Percentiles rank a stretch among this genome's conserved stretches.
Conservation (phyloP, 495 filamentous ascomycete genomes). For the Penicillium tannophilum region DNA sequence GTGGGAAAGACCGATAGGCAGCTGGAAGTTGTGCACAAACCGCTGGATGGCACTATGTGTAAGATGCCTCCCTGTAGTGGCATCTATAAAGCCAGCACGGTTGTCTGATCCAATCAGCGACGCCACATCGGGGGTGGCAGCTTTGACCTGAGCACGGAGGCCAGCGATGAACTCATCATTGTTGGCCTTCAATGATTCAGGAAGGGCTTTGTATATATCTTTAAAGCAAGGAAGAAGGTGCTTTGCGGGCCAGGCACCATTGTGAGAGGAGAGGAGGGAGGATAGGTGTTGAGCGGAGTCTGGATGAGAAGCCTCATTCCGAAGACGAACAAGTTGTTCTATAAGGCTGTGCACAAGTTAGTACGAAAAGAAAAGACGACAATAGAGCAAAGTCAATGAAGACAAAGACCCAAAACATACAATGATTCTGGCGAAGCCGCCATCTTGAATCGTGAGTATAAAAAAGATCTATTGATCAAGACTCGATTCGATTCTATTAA, state of each 20-base stretch:
- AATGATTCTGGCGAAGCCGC: conserved; percentile 8
- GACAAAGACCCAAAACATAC: too few relatives aligned
- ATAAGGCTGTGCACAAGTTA: conserved; percentile 11
- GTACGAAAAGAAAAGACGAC: neutral
- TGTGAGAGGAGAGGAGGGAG: conserved; percentile 12
- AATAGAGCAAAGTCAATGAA: neutral
- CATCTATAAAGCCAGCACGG: conserved; percentile 20
- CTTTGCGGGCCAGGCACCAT: conserved; percentile 13
- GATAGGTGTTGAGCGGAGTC: conserved; percentile 13
- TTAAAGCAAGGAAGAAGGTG: conserved; percentile 16
- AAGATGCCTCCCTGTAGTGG: conserved; percentile 11
- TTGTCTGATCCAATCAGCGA: conserved; percentile 18
- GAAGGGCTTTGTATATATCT: conserved; percentile 19
- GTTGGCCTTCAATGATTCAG: conserved; percentile 12
- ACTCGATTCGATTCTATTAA: neutral
- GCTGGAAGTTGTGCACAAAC: conserved; percentile 19
- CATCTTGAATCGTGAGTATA: conserved; percentile 11
- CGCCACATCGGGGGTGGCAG: conserved; percentile 9
- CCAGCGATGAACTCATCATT: conserved; percentile 13
- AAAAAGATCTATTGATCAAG: conserved; percentile 2
- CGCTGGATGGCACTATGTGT: conserved; percentile 18
- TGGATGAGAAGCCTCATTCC: conserved; percentile 18
- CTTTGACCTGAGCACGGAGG: conserved; percentile 18
- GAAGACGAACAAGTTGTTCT: conserved; percentile 19
- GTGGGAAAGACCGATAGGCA: conserved; percentile 12